Percentiles rank a stretch among this genome's conserved stretches.
These are phyloP conservation scores for Stephania japonica DNA, from an alignment of 164 flowering plant species.

Conservation along the genomic window DNA sequence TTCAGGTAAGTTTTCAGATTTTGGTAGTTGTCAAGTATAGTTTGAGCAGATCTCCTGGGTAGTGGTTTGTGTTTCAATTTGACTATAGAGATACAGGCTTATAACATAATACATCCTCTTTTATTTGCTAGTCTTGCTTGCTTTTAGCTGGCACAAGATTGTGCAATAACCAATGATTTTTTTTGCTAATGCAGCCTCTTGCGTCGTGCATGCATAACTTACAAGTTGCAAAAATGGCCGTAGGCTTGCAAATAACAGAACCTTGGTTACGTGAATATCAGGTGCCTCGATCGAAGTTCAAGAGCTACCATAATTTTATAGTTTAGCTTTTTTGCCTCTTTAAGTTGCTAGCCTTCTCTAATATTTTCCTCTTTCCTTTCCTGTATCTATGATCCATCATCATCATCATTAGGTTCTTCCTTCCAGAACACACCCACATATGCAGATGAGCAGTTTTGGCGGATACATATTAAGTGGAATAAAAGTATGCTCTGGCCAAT, in stretches of 20 bases:
- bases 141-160: background rate
- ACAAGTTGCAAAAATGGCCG: conserved; percentile 70
- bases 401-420: conserved; percentile 72
- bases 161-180: conserved; percentile 5
- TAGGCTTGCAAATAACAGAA: conserved; percentile 80
- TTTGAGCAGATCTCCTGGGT: background rate
- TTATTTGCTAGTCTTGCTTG: background rate
- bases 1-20: conserved; percentile 48
- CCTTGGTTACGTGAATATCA: conserved; percentile 97
- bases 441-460: conserved; percentile 97
- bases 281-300: background rate
- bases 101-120: background rate
- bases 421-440: conserved; percentile 83
- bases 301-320: background rate
- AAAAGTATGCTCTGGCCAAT: conserved; percentile 28
- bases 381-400: background rate
- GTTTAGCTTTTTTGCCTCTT: background rate
- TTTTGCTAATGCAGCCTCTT: conserved; percentile 58
- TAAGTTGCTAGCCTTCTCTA: background rate
- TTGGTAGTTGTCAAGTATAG: background rate
- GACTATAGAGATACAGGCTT: background rate
- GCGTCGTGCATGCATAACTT: conserved; percentile 90
- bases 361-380: background rate
- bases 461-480: conserved; percentile 85
- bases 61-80: background rate